Percentiles rank a stretch among this genome's conserved stretches.
Conservation (phyloP, 305 asterid species). For the Ilex paraguariensis region DNA sequence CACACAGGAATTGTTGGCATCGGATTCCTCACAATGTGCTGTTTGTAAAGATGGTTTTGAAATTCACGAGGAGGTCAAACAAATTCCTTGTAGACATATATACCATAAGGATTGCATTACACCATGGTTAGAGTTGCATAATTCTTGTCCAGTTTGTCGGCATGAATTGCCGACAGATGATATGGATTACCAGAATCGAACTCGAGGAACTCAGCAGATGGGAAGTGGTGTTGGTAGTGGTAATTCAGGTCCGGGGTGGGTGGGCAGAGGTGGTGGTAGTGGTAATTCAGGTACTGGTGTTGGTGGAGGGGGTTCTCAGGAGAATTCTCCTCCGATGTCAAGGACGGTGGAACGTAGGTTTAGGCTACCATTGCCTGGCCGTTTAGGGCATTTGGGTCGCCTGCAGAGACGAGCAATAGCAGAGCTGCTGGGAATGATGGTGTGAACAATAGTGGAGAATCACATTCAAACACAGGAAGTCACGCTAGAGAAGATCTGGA, state of each 20-base stretch:
- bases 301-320: slow-evolving; percentile 21
- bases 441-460: slow-evolving; percentile 31
- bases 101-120: slow-evolving; percentile 64
- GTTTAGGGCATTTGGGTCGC: slow-evolving; percentile 46
- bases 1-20: slow-evolving; percentile 32
- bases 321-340: slow-evolving; percentile 28
- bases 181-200: slow-evolving; percentile 48
- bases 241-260: slow-evolving; percentile 13
- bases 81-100: slow-evolving; percentile 70
- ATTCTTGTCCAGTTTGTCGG: slow-evolving; percentile 77
- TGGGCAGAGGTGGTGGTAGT: no score
- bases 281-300: slow-evolving; percentile 16
- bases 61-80: slow-evolving; percentile 46
- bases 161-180: slow-evolving; percentile 77
- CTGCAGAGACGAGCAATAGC: slow-evolving; percentile 51
- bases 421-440: slow-evolving; percentile 21
- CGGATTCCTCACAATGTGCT: slow-evolving; percentile 58
- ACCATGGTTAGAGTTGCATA: slow-evolving; percentile 77
- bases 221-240: slow-evolving; percentile 7
- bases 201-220: slow-evolving; percentile 25
- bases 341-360: slow-evolving; percentile 47
- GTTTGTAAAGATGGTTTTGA: slow-evolving; percentile 68
- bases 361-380: slow-evolving; percentile 48
- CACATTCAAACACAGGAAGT: slow-evolving; percentile 39
- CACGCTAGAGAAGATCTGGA: slow-evolving; percentile 33